Base-by-base conservation (phyloP, 1,284 basidiomycete genomes). In the Neonothopanus nambi region DNA sequence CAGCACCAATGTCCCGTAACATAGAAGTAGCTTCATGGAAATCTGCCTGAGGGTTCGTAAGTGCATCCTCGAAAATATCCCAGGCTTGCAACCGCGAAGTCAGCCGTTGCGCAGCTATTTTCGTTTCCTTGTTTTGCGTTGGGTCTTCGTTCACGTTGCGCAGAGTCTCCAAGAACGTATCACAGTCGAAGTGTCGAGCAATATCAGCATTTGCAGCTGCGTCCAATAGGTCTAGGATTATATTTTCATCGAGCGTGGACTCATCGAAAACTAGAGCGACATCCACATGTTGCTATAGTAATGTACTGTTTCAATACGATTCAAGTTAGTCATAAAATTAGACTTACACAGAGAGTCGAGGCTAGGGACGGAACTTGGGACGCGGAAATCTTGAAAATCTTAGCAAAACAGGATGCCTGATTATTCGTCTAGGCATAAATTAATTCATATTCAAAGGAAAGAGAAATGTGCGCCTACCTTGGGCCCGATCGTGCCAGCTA, bases 131-230 rank as follows among this genome's bases (percentile, higher is more conserved):
- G 30, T 77, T 72, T 12, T 67, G 60, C 12, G 67, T 74, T 6
- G 72, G 66, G 47, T 67, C 73, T 18, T 65, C 65, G 43, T 76
- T 69, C 12, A 85, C 59, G 1, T 73, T 65, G 30, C 63, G 60
- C 5, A 87, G 69, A 21, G 68, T 63, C 7, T 68, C 66, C 5
- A 79, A 61, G 52, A 85, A 80, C 46, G 65, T 61, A 2, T 70
- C 64, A 8, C 69, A 66, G 42, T 66, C 65, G 39, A 79, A 65
- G 41, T 70, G 64, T 23, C 73, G 75, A 0, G 87, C 81, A 47
- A 90, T 76, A 54, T 85, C 82, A 0, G 77, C 71, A 60, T 87
- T 89, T 13, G 84, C 69, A 6, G 78, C 73, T 1, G 88, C 87
- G 58, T 86, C 79, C 15, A 81, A 66, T 15, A 90, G 71, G 49